Evolutionary conservation across 768 basidiomycete genomes (phyloP), one percentile per base, ranked within the genome.

Genomic region (Phylloporus sp.): DNA sequence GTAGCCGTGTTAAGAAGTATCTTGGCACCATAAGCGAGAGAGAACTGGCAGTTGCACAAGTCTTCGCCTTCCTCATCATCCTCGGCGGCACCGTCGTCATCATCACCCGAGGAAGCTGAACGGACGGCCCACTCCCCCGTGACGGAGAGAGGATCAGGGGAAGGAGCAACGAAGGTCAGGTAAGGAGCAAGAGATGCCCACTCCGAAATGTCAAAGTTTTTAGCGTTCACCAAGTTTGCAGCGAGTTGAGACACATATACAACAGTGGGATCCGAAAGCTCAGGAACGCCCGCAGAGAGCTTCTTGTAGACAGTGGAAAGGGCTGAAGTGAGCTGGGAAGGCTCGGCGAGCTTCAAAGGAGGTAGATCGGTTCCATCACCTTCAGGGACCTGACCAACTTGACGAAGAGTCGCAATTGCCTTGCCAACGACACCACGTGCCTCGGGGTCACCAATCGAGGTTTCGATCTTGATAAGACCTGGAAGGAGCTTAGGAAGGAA

Each of bases 11-110:
- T 96, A 65, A 97, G 83, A 65, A 97, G 71, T 61, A 97, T 96
- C 79, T 96, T 96, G 64, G 94, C 94, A 85, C 94, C 94, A 67
- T 97, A 97, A 42, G 94, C 94, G 44, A 97, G 81, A 44, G 94
- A 96, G 82, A 97, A 97, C 67, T 95, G 91, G 78, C 92, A 95
- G 78, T 96, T 93, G 79, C 93, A 95, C 59, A 99, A 80, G 64
- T 96, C 94, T 73, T 99, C 96, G 59, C 94, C 94, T 71, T 94
- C 92, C 69, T 97, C 94, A 65, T 95, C 94, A 57, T 97, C 94
- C 14, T 92, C 92, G 36, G 66, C 69, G 41, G 75, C 84, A 15
- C 79, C 81, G 1, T 69, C 79, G 1, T 86, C 86, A 3, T 82
- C 87, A 29, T 72, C 75, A 46, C 78, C 85, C 52, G 89, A 84